Percentiles rank a stretch among this genome's conserved stretches.
phyloP scores from a whole-genome alignment of 2,329 filamentous ascomycete species.

The Mariannaea sp. region DNA sequence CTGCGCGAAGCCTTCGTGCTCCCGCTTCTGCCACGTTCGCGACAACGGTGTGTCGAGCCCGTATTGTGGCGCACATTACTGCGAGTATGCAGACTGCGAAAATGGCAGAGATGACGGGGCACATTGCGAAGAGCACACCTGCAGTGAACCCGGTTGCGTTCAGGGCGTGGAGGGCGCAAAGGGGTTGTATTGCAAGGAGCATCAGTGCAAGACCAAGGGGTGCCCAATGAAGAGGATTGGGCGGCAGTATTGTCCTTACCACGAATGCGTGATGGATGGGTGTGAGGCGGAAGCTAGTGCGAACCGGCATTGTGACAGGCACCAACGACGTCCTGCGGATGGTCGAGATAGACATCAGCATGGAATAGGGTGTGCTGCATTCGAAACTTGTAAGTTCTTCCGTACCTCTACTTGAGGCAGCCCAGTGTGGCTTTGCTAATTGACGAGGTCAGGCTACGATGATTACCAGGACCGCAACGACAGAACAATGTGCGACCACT shows the following conservation, averaged over 20 bases:
- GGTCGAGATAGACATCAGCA: slow-evolving; percentile 17
- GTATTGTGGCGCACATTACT: slow-evolving; percentile 40
- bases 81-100: slow-evolving; percentile 36
- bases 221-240: slow-evolving; percentile 32
- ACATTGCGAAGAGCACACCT: slow-evolving; percentile 38
- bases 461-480: slow-evolving; percentile 15
- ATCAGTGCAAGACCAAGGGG: slow-evolving; percentile 32
- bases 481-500: slow-evolving; percentile 19
- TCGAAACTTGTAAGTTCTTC: slow-evolving; percentile 33
- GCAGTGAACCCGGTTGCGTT: slow-evolving; percentile 33
- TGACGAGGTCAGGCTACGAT: slow-evolving; percentile 8
- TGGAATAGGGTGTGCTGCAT: slow-evolving; percentile 20
- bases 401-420: too few relatives aligned
- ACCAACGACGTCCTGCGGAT: slow-evolving; percentile 22
- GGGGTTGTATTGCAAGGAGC: slow-evolving; percentile 33
- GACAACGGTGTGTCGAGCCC: slow-evolving; percentile 33
- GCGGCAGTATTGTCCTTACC: slow-evolving; percentile 32
- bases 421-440: slow-evolving; percentile 1
- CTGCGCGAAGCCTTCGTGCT: slow-evolving; percentile 32
- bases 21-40: slow-evolving; percentile 35
- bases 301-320: slow-evolving; percentile 32
- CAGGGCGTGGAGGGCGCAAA: slow-evolving; percentile 18
- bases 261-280: slow-evolving; percentile 36
- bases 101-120: slow-evolving; percentile 26
- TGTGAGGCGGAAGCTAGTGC: slow-evolving; percentile 31